phyloP scores from a whole-genome alignment of 2,329 filamentous ascomycete genomes.

The Ophiocordyceps camponoti-floridani region DNA sequence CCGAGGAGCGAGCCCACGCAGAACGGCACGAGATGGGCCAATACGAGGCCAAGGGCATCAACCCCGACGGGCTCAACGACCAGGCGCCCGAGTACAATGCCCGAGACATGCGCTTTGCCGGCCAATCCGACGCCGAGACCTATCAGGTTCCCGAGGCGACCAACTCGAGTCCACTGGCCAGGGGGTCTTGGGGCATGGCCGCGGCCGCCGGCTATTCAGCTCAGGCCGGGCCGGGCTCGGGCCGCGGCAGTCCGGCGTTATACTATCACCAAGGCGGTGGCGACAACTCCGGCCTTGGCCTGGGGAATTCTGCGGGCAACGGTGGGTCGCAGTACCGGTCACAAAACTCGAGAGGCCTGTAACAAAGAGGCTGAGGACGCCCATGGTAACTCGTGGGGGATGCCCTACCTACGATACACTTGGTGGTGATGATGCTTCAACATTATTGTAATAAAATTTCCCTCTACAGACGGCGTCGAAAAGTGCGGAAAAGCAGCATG shows the following conservation, averaged over 20 bases:
- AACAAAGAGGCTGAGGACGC: no score
- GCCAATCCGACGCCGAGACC: constrained; percentile 3
- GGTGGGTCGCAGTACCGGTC: not conserved
- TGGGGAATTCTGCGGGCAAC: not conserved
- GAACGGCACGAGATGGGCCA: constrained; percentile 33
- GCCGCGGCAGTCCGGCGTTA: constrained; percentile 1
- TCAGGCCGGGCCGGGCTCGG: not conserved
- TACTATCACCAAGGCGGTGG: constrained; percentile 4
- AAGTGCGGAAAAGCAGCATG: not conserved
- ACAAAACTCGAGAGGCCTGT: not conserved
- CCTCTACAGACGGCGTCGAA: not conserved
- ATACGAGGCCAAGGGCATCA: constrained; percentile 26
- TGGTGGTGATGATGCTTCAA: not conserved
- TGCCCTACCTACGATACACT: not conserved
- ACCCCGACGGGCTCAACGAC: constrained; percentile 19
- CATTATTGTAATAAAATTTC: not conserved
- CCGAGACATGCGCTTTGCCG: constrained; percentile 1
- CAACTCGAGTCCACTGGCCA: constrained; percentile 4
- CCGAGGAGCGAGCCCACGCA: constrained; percentile 22
- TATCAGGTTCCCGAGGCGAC: constrained; percentile 6
- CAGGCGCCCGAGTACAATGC: constrained; percentile 8
- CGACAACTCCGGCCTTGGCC: no score
- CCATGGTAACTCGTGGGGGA: no score
- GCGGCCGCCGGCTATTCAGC: constrained; percentile 1
- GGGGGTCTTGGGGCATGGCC: not conserved